A percentile compares a stretch with the other conserved stretches of the same genome.
phyloP scores from a whole-genome alignment of 805 yeast species.

The Wickerhamiella azyma region DNA sequence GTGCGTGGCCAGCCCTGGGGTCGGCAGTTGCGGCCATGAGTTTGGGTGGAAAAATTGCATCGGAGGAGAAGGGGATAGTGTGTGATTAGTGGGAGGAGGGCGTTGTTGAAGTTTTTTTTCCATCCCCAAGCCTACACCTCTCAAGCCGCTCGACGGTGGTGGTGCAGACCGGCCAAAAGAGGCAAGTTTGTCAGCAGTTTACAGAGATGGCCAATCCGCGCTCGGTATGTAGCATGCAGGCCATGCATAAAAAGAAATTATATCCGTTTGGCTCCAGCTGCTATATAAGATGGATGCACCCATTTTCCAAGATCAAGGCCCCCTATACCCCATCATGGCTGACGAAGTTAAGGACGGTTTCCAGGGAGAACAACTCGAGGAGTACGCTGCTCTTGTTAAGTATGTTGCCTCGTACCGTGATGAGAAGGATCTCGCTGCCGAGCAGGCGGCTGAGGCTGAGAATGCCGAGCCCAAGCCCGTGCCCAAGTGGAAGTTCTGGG shows the following conservation, averaged over 20 bases:
- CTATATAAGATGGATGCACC: slow-evolving; percentile 9
- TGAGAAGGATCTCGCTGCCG: slow-evolving; percentile 32
- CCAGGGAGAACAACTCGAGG: slow-evolving; percentile 31
- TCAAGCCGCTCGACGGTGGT: not conserved
- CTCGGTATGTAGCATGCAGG: slow-evolving; percentile 10
- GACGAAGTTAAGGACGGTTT: slow-evolving; percentile 28
- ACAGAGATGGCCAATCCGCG: slow-evolving; percentile 11
- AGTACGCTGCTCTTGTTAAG: slow-evolving; percentile 26
- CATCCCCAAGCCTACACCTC: too few species aligned
- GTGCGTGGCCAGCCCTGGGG: not conserved
- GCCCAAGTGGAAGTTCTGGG: slow-evolving; percentile 49
- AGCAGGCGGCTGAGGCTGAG: slow-evolving; percentile 42
- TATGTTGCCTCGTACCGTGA: slow-evolving; percentile 27
- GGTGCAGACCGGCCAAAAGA: not conserved
- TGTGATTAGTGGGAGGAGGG: not conserved
- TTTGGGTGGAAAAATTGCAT: not conserved
- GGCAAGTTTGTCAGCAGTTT: not conserved
- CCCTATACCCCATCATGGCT: slow-evolving; percentile 17
- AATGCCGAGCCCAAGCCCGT: slow-evolving; percentile 45
- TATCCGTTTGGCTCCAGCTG: slow-evolving; percentile 9
- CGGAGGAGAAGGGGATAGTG: not conserved
- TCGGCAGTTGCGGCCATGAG: not conserved
- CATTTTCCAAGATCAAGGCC: slow-evolving; percentile 5
- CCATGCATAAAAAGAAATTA: slow-evolving; percentile 12
- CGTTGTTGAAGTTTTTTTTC: too few species aligned